Base-by-base conservation (phyloP, 805 yeast species). In the Millerago galiae region DNA sequence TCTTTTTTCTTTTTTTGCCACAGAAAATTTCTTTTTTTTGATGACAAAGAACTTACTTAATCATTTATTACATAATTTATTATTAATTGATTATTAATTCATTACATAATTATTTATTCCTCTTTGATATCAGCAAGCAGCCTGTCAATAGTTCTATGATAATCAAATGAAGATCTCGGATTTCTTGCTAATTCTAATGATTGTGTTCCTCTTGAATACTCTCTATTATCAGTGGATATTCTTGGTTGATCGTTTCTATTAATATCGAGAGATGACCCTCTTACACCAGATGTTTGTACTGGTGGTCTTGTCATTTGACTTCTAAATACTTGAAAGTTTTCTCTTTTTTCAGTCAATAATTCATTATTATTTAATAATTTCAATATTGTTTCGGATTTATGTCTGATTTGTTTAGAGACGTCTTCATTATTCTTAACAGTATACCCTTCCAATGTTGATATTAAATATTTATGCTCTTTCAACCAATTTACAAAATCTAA, bases 401-500 rank as follows among this genome's bases (percentile, higher is more conserved):
- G 54, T 33, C 70, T 52, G 12, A 74, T 66, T 34, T 70, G 61
- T 12, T 55, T 53, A 2, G 61, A 54, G n/a, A 51, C 42, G 6
- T 58, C 58, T 41, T 56, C 49, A 43, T 47, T 44, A 34, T 54
- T 47, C 40, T 51, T 50, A 42, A 60, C 28, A 33, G 58, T 55
- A 40, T 57, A 65, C 30, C 64, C 63, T 30, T 44, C 38, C 6
- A 60, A 40, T 3, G 66, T 54, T 2, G 55, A 40, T 2, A 53
- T 41, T n/a, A 66, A 36, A 31, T 55, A 71, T 45, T 56, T 60
- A 52, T 70, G 71, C 32, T 68, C 59, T 41, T 63, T 63, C 44
- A 69, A 49, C 79, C 82, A 77, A 5, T 58, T 47, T 11, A 71
- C 62, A 54, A 77, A 77, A 14, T 66, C 73, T 24, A 54, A 56